Percentiles rank a stretch among this genome's conserved stretches.
Evolutionary conservation across 2,329 filamentous ascomycete species (phyloP).

Genomic region (Cladophialophora immunda): DNA sequence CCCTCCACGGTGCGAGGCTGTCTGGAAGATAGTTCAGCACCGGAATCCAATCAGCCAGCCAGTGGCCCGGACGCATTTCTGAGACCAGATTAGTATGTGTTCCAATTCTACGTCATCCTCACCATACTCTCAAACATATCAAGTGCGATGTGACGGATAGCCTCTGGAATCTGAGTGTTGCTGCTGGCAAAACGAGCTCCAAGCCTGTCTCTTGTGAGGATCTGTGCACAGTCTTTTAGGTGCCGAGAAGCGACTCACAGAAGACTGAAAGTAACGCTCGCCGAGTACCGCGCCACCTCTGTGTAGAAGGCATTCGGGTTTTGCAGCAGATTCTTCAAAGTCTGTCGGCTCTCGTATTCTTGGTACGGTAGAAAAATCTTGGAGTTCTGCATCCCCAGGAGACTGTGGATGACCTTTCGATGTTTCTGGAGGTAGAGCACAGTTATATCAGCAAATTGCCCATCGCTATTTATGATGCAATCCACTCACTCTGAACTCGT

Average conservation of each 20-base stretch:
- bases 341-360: slow-evolving; percentile 28
- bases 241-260: slow-evolving; percentile 8
- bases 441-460: background rate
- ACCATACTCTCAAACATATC: slow-evolving; percentile 25
- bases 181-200: slow-evolving; percentile 24
- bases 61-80: slow-evolving; percentile 29
- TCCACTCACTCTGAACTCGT: slow-evolving; percentile 26
- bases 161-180: slow-evolving; percentile 22
- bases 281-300: slow-evolving; percentile 28
- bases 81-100: slow-evolving; percentile 1
- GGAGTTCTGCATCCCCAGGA: slow-evolving; percentile 26
- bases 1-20: slow-evolving; percentile 45
- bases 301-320: slow-evolving; percentile 15
- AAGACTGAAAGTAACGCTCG: slow-evolving; percentile 31
- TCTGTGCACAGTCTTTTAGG: background rate
- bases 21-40: slow-evolving; percentile 52
- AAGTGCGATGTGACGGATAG: slow-evolving; percentile 20
- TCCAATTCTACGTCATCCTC: background rate
- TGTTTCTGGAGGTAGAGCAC: slow-evolving; percentile 19
- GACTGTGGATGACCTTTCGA: slow-evolving; percentile 21
- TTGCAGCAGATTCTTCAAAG: slow-evolving; percentile 30
- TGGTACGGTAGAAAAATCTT: slow-evolving; percentile 31
- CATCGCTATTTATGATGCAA: background rate
- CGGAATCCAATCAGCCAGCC: slow-evolving; percentile 55
- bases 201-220: slow-evolving; percentile 9